Base-by-base conservation (phyloP, 306 rosid species). In the Vicia villosa region DNA sequence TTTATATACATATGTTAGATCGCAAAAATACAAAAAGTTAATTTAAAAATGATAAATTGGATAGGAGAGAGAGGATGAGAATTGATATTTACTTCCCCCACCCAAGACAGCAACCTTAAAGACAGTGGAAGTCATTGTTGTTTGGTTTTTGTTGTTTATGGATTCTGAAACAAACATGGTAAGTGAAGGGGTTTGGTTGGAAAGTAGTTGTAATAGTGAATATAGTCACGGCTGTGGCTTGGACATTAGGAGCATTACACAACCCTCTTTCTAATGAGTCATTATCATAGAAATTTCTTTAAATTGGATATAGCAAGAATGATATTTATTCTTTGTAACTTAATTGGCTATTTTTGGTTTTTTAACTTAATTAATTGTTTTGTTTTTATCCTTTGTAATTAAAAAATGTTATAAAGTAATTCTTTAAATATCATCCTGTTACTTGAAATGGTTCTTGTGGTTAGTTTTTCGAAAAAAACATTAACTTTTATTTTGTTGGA, bases 71-170 rank as follows among this genome's bases (percentile, higher is more conserved):
- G 11, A n/a, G 36, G 5, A 34, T 26, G n/a, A 2, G 22, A 10
- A 19, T 38, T 17, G 16, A 15, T 15, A 62, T 81, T 78, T 80
- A 88, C 97, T 88, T 88, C 97, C 97, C 73, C 92, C 65, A 61
- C 97, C 97, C 26, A 88, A 75, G 10, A 88, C 96, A 11, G 91
- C 97, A 52, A 91, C 89, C 83, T 83, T 86, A 4, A 73, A 60
- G 74, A 37, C 64, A 3, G 79, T 21, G 76, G 50, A 72, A 56
- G 67, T 86, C 97, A 91, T 91, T 17, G 55, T 66, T 38, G 26
- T 36, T 34, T 68, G 28, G 10, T 65, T 54, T 4, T 19, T 52
- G 38, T 22, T 68, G 28, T 1, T 10, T 8, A 16, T 55, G 16
- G 68, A 21, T 54, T 66, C 26, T 69, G 73, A 61, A 17, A 37